These are phyloP conservation scores for Mycena vitilis DNA, from an alignment of 768 basidiomycete genomes.

Conservation along the genomic window DNA sequence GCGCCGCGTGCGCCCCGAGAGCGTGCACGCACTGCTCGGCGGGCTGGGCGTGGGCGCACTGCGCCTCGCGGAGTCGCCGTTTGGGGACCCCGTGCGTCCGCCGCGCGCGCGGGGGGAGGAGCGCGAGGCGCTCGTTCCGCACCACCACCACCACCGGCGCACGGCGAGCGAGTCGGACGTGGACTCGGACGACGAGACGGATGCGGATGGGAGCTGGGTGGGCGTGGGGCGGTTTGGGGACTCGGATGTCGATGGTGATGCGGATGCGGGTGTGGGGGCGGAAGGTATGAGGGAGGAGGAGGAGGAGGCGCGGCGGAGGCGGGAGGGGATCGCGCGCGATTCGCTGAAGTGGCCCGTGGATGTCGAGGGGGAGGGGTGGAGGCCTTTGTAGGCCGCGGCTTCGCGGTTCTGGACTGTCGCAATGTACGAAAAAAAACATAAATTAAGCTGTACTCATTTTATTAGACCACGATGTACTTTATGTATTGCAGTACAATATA, in stretches of 20 bases:
- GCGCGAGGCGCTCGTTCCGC: constrained; percentile 24
- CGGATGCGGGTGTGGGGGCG: no score
- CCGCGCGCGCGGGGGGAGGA: constrained; percentile 16
- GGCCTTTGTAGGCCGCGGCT: constrained; percentile 19
- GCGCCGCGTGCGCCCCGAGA: constrained; percentile 29
- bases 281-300: no score
- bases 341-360: constrained; percentile 37
- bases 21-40: constrained; percentile 35
- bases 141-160: neutral
- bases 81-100: constrained; percentile 31
- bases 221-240: constrained; percentile 24
- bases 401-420: no score
- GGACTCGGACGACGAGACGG: constrained; percentile 5
- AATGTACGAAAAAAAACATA: no score
- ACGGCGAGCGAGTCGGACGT: neutral
- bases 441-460: no score
- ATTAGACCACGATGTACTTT: no score
- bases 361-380: constrained; percentile 35
- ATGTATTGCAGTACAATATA: no score
- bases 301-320: neutral
- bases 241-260: constrained; percentile 20
- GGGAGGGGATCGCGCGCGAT: constrained; percentile 20
- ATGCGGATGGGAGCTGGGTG: constrained; percentile 28
- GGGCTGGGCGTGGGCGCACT: constrained; percentile 28
- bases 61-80: constrained; percentile 31